These are phyloP conservation scores for Aspergillus sp. DNA, from an alignment of 2,329 filamentous ascomycete genomes.

Conservation along the genomic window DNA sequence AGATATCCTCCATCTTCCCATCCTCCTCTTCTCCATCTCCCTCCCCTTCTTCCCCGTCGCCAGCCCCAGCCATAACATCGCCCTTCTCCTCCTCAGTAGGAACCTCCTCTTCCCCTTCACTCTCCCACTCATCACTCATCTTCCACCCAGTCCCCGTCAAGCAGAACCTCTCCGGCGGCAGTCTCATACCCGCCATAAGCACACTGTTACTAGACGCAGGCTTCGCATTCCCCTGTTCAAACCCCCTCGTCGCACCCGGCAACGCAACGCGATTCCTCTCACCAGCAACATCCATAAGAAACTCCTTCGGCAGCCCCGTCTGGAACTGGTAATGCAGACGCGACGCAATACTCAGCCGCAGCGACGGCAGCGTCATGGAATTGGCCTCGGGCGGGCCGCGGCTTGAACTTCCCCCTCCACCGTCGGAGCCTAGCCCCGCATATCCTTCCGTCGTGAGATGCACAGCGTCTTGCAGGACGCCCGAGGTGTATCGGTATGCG, in stretches of 20 bases:
- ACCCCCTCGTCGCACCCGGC: constrained; percentile 56
- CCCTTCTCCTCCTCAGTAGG: constrained; percentile 23
- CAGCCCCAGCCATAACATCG: constrained; percentile 25
- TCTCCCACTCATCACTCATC: constrained; percentile 59
- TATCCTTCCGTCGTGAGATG: constrained; percentile 54
- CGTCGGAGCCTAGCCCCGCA: constrained; percentile 39
- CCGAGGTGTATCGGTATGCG: constrained; percentile 55
- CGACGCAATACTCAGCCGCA: constrained; percentile 62
- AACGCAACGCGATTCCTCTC: constrained; percentile 56
- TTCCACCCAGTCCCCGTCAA: constrained; percentile 58
- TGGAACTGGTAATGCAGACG: constrained; percentile 62
- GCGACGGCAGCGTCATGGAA: constrained; percentile 55
- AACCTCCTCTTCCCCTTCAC: constrained; percentile 51
- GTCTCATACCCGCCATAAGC: constrained; percentile 53
- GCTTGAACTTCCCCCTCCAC: constrained; percentile 25
- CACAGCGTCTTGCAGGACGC: constrained; percentile 52
- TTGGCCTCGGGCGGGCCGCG: constrained; percentile 47
- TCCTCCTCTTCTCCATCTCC: constrained; percentile 44
- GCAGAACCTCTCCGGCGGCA: constrained; percentile 64
- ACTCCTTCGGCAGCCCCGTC: constrained; percentile 60
- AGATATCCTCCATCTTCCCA: constrained; percentile 50
- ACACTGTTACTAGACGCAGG: constrained; percentile 33
- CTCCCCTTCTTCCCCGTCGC: constrained; percentile 30
- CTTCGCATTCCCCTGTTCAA: constrained; percentile 26
- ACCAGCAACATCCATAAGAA: constrained; percentile 57